Base-by-base conservation (phyloP, 768 basidiomycete species). In the Macrolepiota fuliginosa region DNA sequence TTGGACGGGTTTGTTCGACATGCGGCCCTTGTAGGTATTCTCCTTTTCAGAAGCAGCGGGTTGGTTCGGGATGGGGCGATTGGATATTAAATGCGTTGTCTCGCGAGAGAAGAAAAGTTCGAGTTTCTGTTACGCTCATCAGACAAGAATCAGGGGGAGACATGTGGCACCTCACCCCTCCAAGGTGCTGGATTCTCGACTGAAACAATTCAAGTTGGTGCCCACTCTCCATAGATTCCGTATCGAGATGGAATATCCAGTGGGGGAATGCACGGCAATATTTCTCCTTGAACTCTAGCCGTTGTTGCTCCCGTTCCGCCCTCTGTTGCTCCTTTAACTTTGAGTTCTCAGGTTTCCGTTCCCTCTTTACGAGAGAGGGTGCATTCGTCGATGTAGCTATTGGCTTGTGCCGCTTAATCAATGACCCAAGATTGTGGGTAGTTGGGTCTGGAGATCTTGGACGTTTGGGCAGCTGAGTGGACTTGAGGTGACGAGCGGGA, bases 71-170 rank as follows among this genome's bases (percentile, higher is more conserved):
- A 74, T 64, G 36, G 76, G 70, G 58, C 80, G 79, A 67, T 90
- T 83, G 56, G 90, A 91, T 70, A 96, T 88, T 64, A 98, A 81
- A 76, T 98, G 96, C 0, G 94, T 95, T 25, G 96, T 85, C 52
- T 86, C 82, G 52, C 81, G 86, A 32, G 91, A 92, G 73, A 98
- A 96, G 80, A 97, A 97, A 63, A 87, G 83, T 54, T 96, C 93
- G 59, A 94, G 83, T 59, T 79, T 80, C 97, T 98, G 68, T 37
- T 62, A 19, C 5, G 25, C 37, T 13, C 54, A 47, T 53, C 45
- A 61, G 46, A 55, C 11, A 11, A 39, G 42, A 39, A 51, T 57
- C 56, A 37, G 60, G 62, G 49, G 45, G 45, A 46, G 58, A 62
- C 45, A 45, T 39, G 46, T 15, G n/a, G 25, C 42, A 22, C 83